Evolutionary conservation across 2,329 filamentous ascomycete genomes (phyloP).

Genomic region (Xylaria multiplex): DNA sequence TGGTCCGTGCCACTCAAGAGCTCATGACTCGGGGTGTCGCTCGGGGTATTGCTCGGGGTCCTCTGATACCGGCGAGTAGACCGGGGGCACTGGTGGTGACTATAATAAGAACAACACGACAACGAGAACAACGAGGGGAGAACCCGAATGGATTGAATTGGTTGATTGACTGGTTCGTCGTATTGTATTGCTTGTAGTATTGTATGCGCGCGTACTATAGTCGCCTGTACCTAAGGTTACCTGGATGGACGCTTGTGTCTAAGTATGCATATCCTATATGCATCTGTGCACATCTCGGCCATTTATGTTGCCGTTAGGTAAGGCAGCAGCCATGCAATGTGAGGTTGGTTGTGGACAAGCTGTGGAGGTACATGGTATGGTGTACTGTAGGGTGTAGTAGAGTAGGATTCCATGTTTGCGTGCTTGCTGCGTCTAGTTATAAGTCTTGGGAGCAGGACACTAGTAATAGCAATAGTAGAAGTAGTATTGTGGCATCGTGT

Average conservation of each 20-base stretch:
- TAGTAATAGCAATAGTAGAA: no score
- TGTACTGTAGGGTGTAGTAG: neutral
- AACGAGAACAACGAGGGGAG: neutral
- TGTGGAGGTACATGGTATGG: neutral
- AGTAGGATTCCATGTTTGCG: constrained; percentile 18
- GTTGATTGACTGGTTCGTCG: no score
- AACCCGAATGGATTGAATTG: constrained; percentile 2
- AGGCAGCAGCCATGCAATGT: constrained; percentile 27
- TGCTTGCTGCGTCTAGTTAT: constrained; percentile 9
- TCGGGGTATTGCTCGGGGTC: neutral
- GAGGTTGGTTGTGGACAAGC: constrained; percentile 16
- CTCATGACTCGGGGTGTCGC: neutral
- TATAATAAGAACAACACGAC: constrained; percentile 3
- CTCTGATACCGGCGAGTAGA: neutral
- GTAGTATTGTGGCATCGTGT: neutral
- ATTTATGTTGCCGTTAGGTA: constrained; percentile 21
- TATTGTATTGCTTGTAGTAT: no score
- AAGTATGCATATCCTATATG: neutral
- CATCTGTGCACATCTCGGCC: constrained; percentile 21
- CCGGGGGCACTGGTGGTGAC: neutral
- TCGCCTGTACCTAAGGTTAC: neutral
- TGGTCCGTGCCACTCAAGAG: constrained; percentile 21
- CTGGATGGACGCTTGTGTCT: constrained; percentile 1
- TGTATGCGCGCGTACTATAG: neutral
- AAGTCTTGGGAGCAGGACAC: neutral